Evolutionary conservation across 192 early-diverging fungal species (phyloP).

Genomic region (Entomortierella parvispora): DNA sequence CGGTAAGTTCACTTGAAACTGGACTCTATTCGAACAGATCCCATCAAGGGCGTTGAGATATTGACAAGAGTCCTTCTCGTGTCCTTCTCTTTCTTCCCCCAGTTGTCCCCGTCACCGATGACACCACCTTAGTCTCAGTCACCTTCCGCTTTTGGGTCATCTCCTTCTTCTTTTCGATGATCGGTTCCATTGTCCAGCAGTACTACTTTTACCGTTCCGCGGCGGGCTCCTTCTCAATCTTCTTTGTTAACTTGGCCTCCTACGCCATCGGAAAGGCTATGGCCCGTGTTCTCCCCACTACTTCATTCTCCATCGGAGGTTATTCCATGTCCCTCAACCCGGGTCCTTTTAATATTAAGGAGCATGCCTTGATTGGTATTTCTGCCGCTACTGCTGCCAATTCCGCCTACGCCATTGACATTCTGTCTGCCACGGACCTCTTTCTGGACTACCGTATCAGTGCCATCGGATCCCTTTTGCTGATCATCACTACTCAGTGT

Average conservation of each 20-base stretch:
- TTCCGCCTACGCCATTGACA: conserved; percentile 60
- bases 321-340: conserved; percentile 20
- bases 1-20: conserved; percentile 16
- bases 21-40: too few relatives aligned
- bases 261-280: conserved; percentile 24
- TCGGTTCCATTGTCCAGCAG: conserved; percentile 40
- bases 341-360: conserved; percentile 67
- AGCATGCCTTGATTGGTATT: conserved; percentile 66
- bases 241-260: conserved; percentile 30
- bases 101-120: conserved; percentile 45
- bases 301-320: neutral
- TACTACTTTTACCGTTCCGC: conserved; percentile 39
- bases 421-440: conserved; percentile 25
- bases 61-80: too few relatives aligned
- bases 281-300: conserved; percentile 1
- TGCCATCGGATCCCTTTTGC: conserved; percentile 58
- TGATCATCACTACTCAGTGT: conserved; percentile 68
- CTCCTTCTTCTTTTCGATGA: conserved; percentile 37
- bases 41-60: too few relatives aligned
- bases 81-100: too few relatives aligned
- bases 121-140: conserved; percentile 45
- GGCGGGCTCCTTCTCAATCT: too few relatives aligned
- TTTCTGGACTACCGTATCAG: too few relatives aligned
- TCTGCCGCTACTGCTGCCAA: conserved; percentile 53
- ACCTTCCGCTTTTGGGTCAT: conserved; percentile 58